Conservation (phyloP, 306 rosid species). For the Luffa aegyptiaca region DNA sequence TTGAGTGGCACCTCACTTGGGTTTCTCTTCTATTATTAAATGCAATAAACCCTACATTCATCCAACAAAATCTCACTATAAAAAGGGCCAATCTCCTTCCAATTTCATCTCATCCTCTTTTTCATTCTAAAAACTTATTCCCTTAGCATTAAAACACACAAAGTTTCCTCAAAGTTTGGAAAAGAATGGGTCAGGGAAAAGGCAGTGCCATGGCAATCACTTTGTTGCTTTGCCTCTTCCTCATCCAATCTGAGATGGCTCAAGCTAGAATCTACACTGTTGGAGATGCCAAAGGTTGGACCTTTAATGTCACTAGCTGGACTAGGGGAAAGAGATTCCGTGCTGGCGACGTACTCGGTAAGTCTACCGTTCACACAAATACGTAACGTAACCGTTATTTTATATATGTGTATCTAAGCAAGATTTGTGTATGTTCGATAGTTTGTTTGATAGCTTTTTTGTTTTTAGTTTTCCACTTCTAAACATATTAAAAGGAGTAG, state of each 20-base stretch:
- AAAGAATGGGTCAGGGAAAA: conserved; percentile 3
- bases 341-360: not conserved
- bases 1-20: not conserved
- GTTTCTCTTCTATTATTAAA: not conserved
- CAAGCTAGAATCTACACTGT: not conserved
- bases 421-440: not conserved
- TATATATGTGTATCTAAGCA: not conserved
- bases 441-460: not conserved
- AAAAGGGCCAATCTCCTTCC: not conserved
- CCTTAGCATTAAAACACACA: not conserved
- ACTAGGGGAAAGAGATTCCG: conserved; percentile 1
- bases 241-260: not conserved
- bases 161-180: not conserved
- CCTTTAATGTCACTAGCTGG: not conserved
- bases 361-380: not conserved
- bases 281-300: conserved; percentile 6
- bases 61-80: not conserved
- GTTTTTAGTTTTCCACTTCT: not conserved
- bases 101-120: not conserved
- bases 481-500: not conserved
- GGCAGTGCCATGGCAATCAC: not conserved
- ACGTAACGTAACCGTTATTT: too few species aligned
- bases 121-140: not conserved
- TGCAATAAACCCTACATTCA: not conserved
- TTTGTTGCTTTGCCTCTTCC: not conserved